phyloP scores from a whole-genome alignment of 768 basidiomycete species.

The Lentinus brumalis region DNA sequence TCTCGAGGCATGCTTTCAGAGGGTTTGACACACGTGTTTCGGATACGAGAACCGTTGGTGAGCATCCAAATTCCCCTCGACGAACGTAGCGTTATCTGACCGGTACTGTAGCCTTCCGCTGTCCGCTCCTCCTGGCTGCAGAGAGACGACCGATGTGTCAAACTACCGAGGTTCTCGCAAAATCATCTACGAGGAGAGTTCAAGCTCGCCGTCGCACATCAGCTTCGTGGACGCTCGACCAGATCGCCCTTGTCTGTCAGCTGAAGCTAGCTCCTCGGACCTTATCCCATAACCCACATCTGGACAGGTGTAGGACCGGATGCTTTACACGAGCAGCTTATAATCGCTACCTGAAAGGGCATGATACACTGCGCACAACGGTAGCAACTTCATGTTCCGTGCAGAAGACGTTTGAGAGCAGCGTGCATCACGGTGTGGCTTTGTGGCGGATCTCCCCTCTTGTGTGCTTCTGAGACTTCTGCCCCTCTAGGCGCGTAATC shows the following conservation, averaged over 20 bases:
- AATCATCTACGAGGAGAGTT: constrained; percentile 1
- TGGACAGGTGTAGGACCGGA: constrained; percentile 4
- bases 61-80: constrained; percentile 7
- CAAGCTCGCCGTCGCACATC: constrained; percentile 6
- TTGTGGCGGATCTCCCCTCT: constrained; percentile 16
- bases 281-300: constrained; percentile 1
- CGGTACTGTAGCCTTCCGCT: neutral
- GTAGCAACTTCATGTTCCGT: constrained; percentile 7
- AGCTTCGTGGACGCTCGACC: neutral
- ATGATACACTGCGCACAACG: constrained; percentile 5
- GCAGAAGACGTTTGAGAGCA: constrained; percentile 13
- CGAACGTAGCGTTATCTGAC: constrained; percentile 14
- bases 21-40: constrained; percentile 20
- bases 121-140: neutral
- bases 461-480: neutral
- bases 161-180: constrained; percentile 18
- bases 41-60: constrained; percentile 12
- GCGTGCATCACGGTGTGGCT: constrained; percentile 9
- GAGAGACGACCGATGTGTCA: constrained; percentile 5
- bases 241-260: constrained; percentile 9
- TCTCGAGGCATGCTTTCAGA: constrained; percentile 9
- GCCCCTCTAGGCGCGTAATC: constrained; percentile 9
- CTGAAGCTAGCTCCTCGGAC: constrained; percentile 3
- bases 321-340: constrained; percentile 15
- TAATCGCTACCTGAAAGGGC: constrained; percentile 10